Base-by-base conservation (phyloP, 257 asterid species). In the Forsythia suspensa region DNA sequence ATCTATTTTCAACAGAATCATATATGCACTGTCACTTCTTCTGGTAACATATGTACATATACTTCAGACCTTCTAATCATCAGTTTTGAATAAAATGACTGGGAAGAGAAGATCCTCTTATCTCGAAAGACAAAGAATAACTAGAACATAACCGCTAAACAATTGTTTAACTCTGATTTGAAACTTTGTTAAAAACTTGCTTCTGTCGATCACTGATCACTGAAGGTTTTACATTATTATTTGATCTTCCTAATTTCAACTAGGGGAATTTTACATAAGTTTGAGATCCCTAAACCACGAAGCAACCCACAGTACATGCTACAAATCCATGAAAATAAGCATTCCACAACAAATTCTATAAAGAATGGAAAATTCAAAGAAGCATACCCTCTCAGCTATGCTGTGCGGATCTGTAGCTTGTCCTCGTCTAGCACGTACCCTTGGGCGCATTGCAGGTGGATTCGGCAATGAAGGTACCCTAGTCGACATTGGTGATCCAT, bases 371-470 rank as follows among this genome's bases (percentile, higher is more conserved):
- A 21, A 10, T 63, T 63, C 70, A 21, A 44, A n/a, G 71, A 65
- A 7, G 51, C 81, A 57, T 96, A 96, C 99, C 95, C 99, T 87
- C 86, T 96, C 99, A 63, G 99, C 99, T 81, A 96, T 96, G 85
- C 99, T 96, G 87, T 96, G 99, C 77, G 99, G 99, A 88, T 96
- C 99, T 1, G 99, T 96, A 55, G 99, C 99, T 86, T 96, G 99
- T 81, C 98, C 98, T 89, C 99, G 89, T 82, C 98, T 92, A 59
- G 99, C 99, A 79, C 99, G 91, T 71, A 94, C 97, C 85, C 99
- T 90, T 24, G 98, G 99, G 59, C 98, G 96, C 75, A 86, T 82
- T 65, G 91, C 90, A 8, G 99, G 97, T 37, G 97, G 98, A 77
- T 91, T 94, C 2, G 96, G 93, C 51, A 83, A 86, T 29, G 89